Evolutionary conservation across 2,329 filamentous ascomycete species (phyloP), one percentile per base, ranked within the genome.

Genomic region (Alternaria triticina): DNA sequence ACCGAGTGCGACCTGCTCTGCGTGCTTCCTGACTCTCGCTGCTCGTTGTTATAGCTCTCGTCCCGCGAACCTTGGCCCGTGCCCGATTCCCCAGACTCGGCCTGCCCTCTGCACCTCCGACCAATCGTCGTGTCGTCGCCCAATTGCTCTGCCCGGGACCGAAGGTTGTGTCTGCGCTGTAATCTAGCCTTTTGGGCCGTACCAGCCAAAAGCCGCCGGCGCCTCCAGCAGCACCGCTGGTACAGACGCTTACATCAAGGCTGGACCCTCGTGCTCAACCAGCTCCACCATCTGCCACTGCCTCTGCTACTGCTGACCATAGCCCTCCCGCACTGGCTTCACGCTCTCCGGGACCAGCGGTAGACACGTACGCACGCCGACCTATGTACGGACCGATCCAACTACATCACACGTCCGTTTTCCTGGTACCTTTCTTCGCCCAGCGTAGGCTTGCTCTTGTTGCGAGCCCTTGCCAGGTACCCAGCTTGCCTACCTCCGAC

Each of bases 41-140:
- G 15, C 54, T 5, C 45, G 40, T 59, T 58, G 44, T 50, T 36
- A 58, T 50, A 47, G 33, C 46, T 52, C 50, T 44, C 57, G 54
- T 57, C 60, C 62, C 67, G 64, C 66, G 50, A 64, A 64, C 65
- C 54, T 58, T 70, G 60, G 64, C 49, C 65, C 61, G 60, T 62
- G 64, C 64, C 22, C 57, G 17, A 59, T 65, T 61, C 64, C 66
- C 64, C 59, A 63, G 62, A 63, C 56, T 65, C 56, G 54, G 59
- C 36, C 56, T 60, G 49, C 36, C 50, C 57, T 58, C 61, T 44
- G 30, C 40, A 6, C 59, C 43, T 22, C 56, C 66, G 60, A 59
- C 74, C 74, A 76, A 77, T 77, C 73, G 69, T 67, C 59, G 65
- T 58, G 57, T 68, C 63, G 64, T 71, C 69, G 63, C 65, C 59